Conservation (phyloP, 805 yeast genomes). For the Scheffersomyces amazonensis region DNA sequence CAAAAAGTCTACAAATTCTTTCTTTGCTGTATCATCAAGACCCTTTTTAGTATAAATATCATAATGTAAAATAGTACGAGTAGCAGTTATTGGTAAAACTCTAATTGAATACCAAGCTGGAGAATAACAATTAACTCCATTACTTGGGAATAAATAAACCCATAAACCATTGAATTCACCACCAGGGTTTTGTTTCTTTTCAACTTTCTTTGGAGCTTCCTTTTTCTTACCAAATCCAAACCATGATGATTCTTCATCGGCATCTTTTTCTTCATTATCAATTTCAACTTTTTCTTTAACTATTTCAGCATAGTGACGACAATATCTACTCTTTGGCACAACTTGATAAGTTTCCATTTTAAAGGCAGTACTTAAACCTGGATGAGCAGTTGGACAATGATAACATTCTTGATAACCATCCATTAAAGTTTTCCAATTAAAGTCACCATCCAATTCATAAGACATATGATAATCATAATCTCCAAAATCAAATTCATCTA, state of each 20-base stretch:
- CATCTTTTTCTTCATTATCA: slow-evolving; percentile 25
- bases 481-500: slow-evolving; percentile 56
- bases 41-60: slow-evolving; percentile 64
- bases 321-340: slow-evolving; percentile 55
- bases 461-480: slow-evolving; percentile 66
- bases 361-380: slow-evolving; percentile 56
- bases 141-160: slow-evolving; percentile 59
- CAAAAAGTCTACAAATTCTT: slow-evolving; percentile 61
- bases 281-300: slow-evolving; percentile 32
- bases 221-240: slow-evolving; percentile 46
- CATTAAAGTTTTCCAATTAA: slow-evolving; percentile 67
- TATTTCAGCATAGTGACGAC: slow-evolving; percentile 60
- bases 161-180: slow-evolving; percentile 62
- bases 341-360: slow-evolving; percentile 65
- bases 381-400: slow-evolving; percentile 69
- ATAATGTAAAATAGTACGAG: slow-evolving; percentile 55
- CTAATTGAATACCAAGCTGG: slow-evolving; percentile 67
- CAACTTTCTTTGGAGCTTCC: slow-evolving; percentile 10
- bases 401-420: slow-evolving; percentile 69
- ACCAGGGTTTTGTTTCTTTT: slow-evolving; percentile 48
- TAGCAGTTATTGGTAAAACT: slow-evolving; percentile 53
- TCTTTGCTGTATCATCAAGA: slow-evolving; percentile 46
- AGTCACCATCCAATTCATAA: slow-evolving; percentile 59
- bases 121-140: slow-evolving; percentile 62
- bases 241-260: slow-evolving; percentile 43